Conservation (phyloP, 2,329 filamentous ascomycete species). For the Fusarium devonianum region DNA sequence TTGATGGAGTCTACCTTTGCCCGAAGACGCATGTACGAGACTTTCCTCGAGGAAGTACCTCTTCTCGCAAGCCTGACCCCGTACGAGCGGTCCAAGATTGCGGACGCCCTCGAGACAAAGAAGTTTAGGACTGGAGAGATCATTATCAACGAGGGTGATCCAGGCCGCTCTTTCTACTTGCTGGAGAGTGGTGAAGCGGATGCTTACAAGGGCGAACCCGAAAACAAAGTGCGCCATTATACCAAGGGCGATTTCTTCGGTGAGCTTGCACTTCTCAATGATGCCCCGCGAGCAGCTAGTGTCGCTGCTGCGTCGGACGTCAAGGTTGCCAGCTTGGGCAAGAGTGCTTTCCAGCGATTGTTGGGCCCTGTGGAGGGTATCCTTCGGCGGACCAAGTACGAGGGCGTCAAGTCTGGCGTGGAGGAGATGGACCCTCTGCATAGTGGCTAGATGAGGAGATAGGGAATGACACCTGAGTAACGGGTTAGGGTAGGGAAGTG, state of each 20-base stretch:
- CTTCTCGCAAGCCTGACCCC: slow-evolving; percentile 82
- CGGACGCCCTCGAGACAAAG: slow-evolving; percentile 90
- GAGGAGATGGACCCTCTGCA: slow-evolving; percentile 74
- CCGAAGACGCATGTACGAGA: slow-evolving; percentile 94
- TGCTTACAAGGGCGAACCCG: slow-evolving; percentile 79
- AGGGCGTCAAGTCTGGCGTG: slow-evolving; percentile 65
- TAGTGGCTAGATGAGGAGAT: slow-evolving; percentile 37
- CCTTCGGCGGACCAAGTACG: slow-evolving; percentile 80
- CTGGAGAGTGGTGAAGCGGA: slow-evolving; percentile 87
- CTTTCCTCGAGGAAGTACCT: slow-evolving; percentile 92
- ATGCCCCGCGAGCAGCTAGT: slow-evolving; percentile 90
- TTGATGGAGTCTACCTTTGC: slow-evolving; percentile 98
- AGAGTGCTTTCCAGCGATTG: slow-evolving; percentile 92
- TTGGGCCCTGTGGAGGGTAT: slow-evolving; percentile 93
- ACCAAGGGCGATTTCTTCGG: slow-evolving; percentile 96
- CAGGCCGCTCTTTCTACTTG: slow-evolving; percentile 89
- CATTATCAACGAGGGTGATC: slow-evolving; percentile 92
- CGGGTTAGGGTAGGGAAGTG: not conserved
- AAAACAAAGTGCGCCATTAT: slow-evolving; percentile 79
- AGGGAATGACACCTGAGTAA: not conserved
- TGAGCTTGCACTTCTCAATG: slow-evolving; percentile 90
- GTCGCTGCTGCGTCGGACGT: slow-evolving; percentile 84
- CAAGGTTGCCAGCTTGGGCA: slow-evolving; percentile 91
- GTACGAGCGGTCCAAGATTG: slow-evolving; percentile 97
- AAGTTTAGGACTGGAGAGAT: slow-evolving; percentile 81